Base-by-base conservation (phyloP, 2,329 filamentous ascomycete genomes). In the Alternaria solani region DNA sequence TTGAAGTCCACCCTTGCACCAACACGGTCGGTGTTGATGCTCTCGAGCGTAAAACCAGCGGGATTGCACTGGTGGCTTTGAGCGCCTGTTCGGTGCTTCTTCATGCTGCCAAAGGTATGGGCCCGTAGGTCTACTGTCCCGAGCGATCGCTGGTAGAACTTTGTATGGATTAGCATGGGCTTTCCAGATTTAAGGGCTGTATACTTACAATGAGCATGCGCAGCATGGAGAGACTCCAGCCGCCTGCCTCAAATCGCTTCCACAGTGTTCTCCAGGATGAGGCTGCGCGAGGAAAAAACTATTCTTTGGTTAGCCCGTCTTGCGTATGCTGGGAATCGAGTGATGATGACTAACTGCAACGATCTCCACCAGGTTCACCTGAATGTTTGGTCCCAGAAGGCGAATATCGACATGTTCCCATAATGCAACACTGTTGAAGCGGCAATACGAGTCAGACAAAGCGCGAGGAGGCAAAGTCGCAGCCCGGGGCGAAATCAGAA, bases 211-310 rank as follows among this genome's bases (percentile, higher is more conserved):
- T 48, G 12, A 48, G 46, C 30, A 34, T 34, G 30, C 46, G 46
- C 2, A 48, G 30, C 46, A 16, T 48, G 28, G 30, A 14, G 20
- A 48, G 46, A 36, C 8, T 48, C 46, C 46, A 48, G 11, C 46
- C 46, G 18, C 30, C 18, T 12, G 20, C 30, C 7, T 48, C 46
- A 12, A 48, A 48, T 7, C 46, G 46, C 30, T 48, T 48, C 46
- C 46, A 48, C 12, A 48, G 20, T 25, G 46, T 30, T 32, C 46
- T 16, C 46, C 46, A 48, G 30, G 28, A 48, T 48, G 46, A 48
- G 12, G 46, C 46, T 25, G 46, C 46, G 34, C 46, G 46, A 36
- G 46, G 46, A 36, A 48, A 48, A 18, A 48, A 48, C 46, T 48
- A 7, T 7, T 36, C 18, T 9, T 48, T 48, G 7, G 46, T 48